Evolutionary conservation across 2,329 filamentous ascomycete genomes (phyloP).

Genomic region (Fusarium heterosporum): DNA sequence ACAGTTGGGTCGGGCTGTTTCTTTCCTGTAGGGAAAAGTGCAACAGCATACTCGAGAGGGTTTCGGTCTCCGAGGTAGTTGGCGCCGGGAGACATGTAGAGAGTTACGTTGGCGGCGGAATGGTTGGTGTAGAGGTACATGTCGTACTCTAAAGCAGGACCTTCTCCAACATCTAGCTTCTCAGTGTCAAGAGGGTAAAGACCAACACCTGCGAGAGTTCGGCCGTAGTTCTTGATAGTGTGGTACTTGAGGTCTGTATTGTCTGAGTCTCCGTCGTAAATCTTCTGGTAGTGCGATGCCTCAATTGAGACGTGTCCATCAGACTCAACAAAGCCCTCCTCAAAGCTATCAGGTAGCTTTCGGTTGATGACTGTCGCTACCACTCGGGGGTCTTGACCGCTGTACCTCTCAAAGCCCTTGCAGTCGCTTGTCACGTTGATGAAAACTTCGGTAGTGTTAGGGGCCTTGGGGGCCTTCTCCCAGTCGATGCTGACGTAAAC

Average conservation of each 20-base stretch:
- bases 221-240: slow-evolving; percentile 66
- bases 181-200: slow-evolving; percentile 64
- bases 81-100: slow-evolving; percentile 64
- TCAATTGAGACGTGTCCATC: slow-evolving; percentile 69
- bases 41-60: slow-evolving; percentile 64
- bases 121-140: slow-evolving; percentile 70
- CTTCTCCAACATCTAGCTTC: slow-evolving; percentile 61
- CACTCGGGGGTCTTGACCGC: slow-evolving; percentile 57
- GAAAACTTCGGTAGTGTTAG: slow-evolving; percentile 59
- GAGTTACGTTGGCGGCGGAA: slow-evolving; percentile 56
- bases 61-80: slow-evolving; percentile 64
- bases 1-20: slow-evolving; percentile 20
- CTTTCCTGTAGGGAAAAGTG: slow-evolving; percentile 56
- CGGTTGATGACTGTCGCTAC: slow-evolving; percentile 67
- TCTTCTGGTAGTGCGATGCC: slow-evolving; percentile 62
- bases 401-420: slow-evolving; percentile 55
- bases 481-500: slow-evolving; percentile 51
- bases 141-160: slow-evolving; percentile 69
- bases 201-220: slow-evolving; percentile 68
- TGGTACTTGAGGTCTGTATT: slow-evolving; percentile 57
- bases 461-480: slow-evolving; percentile 53
- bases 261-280: slow-evolving; percentile 47
- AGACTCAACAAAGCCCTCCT: slow-evolving; percentile 70
- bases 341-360: slow-evolving; percentile 62
- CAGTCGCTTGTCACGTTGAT: slow-evolving; percentile 66